Base-by-base conservation (phyloP, 768 basidiomycete genomes). In the Trametes sanguinea region DNA sequence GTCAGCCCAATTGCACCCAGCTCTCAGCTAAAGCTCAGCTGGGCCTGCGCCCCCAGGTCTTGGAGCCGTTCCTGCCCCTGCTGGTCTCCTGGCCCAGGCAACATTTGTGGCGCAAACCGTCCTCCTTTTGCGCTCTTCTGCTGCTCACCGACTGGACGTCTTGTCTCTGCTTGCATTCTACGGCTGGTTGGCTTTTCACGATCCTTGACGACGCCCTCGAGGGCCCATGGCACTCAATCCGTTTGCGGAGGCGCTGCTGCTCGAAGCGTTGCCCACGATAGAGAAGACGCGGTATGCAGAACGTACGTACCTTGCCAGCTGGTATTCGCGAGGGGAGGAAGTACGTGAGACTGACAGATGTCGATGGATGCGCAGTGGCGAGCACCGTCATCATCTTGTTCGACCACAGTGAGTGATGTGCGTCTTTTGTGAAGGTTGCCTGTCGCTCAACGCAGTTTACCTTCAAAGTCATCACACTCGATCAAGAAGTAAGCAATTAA, bases 311-410 rank as follows among this genome's bases (percentile, higher is more conserved):
- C n/a, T 9, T 22, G 14, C 14, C 16, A 29, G 8, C 22, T 6
- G 22, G 40, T 45, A 16, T 10, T 14, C 30, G 14, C 22, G 35
- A 4, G 2, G 37, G 37, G 52, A 59, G 45, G 59, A 17, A 46
- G 16, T 22, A n/a, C 22, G 42, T 52, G 13, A 14, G 51, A 57
- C 44, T 45, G 29, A 40, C 37, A 17, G n/a, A 17, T 32, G 48
- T n/a, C 14, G 11, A 27, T 33, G 30, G 13, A 35, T 53, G 14
- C 35, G 47, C 64, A 86, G 85, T 86, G 67, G 78, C 81, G 4
- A 80, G 82, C 6, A 81, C 78, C 47, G 69, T 73, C 32, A 82
- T 86, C 64, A 80, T 86, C 30, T 60, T 84, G 32, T 84, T 75
- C 60, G 85, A 86, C 65, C 82, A 85, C 69, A 17, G 84, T 85